Evolutionary conservation across 768 basidiomycete genomes (phyloP), one percentile per base, ranked within the genome.

Genomic region (Basidioascus undulatus): DNA sequence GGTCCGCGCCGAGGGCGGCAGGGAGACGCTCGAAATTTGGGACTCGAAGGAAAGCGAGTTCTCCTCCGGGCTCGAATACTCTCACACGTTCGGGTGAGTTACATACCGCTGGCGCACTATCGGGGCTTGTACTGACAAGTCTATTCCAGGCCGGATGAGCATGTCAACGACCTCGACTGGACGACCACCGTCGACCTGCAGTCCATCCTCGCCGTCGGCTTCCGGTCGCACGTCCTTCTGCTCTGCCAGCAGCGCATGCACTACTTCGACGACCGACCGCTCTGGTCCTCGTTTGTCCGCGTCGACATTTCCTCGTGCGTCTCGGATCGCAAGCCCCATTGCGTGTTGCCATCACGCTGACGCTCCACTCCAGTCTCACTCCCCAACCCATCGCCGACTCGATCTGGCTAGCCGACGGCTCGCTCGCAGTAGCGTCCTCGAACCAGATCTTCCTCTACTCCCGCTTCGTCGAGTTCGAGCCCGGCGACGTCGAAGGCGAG

Each of bases 1-100:
- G 81, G 83, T 45, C 70, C 75, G 12, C 61, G 66, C 5, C 55
- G 60, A 13, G 50, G 35, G 18, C 37, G 63, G 0, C 67, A 69
- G 16, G 76, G 75, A 1, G 67, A 78, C 32, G 53, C 57, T 94
- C 35, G 84, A 83, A 0, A 83, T 96, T 15, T 96, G 89, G 89
- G 84, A 94, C 57, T 92, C 86, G 0, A 76, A 76, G 39, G 79
- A 80, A 56, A 86, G 80, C 15, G 81, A 89, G 57, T 94, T 94
- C 57, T 73, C 82, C 7, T 76, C 78, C 5, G 87, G 87, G 3
- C 61, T 87, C 36, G 87, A 92, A 56, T 77, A 74, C 53, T 64
- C 66, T 32, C 63, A 65, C 27, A 42, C 69, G 12, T 74, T 70
- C 45, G 64, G 62, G 80, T 81, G 51, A 48, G 63, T 48, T n/a